Percentiles rank a stretch among this genome's conserved stretches.
These are phyloP conservation scores for Umbilicaria muhlenbergii DNA, from an alignment of 495 filamentous ascomycete species.

Conservation along the genomic window DNA sequence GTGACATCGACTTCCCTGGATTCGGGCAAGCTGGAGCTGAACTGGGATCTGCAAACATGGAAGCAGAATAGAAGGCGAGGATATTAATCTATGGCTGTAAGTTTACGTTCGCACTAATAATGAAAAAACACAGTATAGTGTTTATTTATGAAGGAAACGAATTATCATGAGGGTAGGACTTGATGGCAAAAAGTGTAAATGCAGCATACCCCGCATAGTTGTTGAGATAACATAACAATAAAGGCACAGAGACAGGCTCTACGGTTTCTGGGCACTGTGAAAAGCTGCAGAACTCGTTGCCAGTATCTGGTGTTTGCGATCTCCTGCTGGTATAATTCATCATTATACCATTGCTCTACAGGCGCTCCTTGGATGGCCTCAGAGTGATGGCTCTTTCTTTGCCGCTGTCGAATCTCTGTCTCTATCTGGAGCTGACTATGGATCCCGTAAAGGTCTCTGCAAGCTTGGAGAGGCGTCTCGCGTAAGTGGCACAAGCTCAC, in stretches of 20 bases:
- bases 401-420: constrained; percentile 9
- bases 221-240: constrained; percentile 7
- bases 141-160: too few species aligned
- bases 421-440: constrained; percentile 15
- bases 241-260: constrained; percentile 3
- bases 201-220: constrained; percentile 3
- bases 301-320: constrained; percentile 3
- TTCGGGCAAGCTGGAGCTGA: too few species aligned
- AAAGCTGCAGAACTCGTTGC: constrained; percentile 5
- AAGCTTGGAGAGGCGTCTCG: constrained; percentile 2
- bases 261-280: constrained; percentile 7
- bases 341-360: constrained; percentile 4
- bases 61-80: constrained; percentile 6
- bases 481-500: constrained; percentile 5
- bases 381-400: too few species aligned
- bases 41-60: too few species aligned
- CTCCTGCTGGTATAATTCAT: constrained; percentile 9
- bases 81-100: too few species aligned
- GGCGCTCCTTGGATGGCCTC: neutral
- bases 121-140: too few species aligned
- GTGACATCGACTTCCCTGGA: too few species aligned
- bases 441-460: constrained; percentile 5
- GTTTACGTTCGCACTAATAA: too few species aligned
- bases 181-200: too few species aligned
- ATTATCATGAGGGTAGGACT: too few species aligned